Evolutionary conservation across 1,284 basidiomycete genomes (phyloP).

Genomic region (Violaceomyces palustris): DNA sequence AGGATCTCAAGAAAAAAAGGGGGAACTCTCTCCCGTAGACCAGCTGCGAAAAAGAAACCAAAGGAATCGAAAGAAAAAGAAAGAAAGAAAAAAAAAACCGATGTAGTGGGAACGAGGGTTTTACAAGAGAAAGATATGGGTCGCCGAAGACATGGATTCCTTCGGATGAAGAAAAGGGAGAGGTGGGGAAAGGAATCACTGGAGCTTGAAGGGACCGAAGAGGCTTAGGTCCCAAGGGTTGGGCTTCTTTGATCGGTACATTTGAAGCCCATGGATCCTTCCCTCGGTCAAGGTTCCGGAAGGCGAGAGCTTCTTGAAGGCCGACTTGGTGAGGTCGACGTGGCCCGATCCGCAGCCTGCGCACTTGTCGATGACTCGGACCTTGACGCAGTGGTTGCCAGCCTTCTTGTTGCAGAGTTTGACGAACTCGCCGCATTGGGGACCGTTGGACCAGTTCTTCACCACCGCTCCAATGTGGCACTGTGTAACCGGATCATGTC

Average conservation of each 20-base stretch:
- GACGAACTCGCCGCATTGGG: constrained; percentile 47
- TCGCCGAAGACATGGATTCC: too few relatives aligned
- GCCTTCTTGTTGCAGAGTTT: constrained; percentile 41
- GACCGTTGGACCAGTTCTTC: constrained; percentile 29
- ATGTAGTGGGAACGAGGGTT: neutral
- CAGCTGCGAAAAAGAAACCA: neutral
- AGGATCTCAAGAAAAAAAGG: too few relatives aligned
- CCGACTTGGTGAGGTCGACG: constrained; percentile 46
- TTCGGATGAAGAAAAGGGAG: neutral
- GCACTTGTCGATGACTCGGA: constrained; percentile 49
- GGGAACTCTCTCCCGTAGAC: too few relatives aligned
- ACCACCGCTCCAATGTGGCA: constrained; percentile 46
- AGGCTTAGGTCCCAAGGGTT: constrained; percentile 42
- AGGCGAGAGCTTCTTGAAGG: constrained; percentile 41
- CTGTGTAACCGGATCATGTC: constrained; percentile 1
- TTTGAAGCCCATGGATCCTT: constrained; percentile 31
- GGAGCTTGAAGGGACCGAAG: constrained; percentile 36
- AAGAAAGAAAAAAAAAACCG: neutral
- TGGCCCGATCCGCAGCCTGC: constrained; percentile 38
- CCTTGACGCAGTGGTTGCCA: constrained; percentile 24
- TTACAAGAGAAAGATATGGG: too few relatives aligned
- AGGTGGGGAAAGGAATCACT: constrained; percentile 1
- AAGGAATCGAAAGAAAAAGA: neutral
- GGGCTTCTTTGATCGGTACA: constrained; percentile 28
- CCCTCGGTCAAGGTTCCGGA: constrained; percentile 39